Evolutionary conservation across 805 yeast species (phyloP).

Genomic region (Naumovozyma dairenensis): DNA sequence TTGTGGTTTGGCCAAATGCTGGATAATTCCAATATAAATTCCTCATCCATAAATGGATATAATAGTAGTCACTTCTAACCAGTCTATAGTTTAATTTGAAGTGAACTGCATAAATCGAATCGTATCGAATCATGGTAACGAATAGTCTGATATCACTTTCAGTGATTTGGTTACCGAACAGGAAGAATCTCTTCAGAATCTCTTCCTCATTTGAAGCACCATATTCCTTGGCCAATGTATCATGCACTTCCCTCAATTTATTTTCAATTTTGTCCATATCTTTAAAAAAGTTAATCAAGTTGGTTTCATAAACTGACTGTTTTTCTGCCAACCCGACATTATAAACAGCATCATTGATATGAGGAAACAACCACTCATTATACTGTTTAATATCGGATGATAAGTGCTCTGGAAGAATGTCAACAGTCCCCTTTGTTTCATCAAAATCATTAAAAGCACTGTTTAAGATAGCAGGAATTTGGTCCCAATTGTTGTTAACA

Average conservation of each 20-base stretch:
- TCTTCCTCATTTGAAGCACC: slow-evolving; percentile 11
- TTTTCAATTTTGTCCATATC: slow-evolving; percentile 64
- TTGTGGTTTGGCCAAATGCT: slow-evolving; percentile 70
- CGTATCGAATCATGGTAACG: slow-evolving; percentile 83
- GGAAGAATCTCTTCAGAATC: slow-evolving; percentile 29
- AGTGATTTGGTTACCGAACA: slow-evolving; percentile 59
- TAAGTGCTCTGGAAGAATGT: slow-evolving; percentile 53
- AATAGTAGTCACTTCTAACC: slow-evolving; percentile 71
- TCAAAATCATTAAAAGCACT: slow-evolving; percentile 61
- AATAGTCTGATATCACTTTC: slow-evolving; percentile 84
- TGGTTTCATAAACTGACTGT: slow-evolving; percentile 71
- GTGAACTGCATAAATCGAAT: slow-evolving; percentile 86
- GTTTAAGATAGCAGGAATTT: slow-evolving; percentile 76
- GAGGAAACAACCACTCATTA: slow-evolving; percentile 76
- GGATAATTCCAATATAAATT: slow-evolving; percentile 71
- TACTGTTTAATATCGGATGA: slow-evolving; percentile 56
- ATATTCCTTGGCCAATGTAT: slow-evolving; percentile 41
- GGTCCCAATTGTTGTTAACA: slow-evolving; percentile 86
- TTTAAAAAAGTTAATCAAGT: slow-evolving; percentile 53
- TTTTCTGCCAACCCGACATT: slow-evolving; percentile 82
- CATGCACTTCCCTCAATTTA: slow-evolving; percentile 40
- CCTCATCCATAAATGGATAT: slow-evolving; percentile 67
- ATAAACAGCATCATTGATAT: slow-evolving; percentile 88
- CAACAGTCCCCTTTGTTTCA: slow-evolving; percentile 30
- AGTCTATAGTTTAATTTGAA: slow-evolving; percentile 82